Percentiles rank a stretch among this genome's conserved stretches.
Evolutionary conservation across 176 grass and related monocot genomes (phyloP).

Genomic region (Oropetium thomaeum): DNA sequence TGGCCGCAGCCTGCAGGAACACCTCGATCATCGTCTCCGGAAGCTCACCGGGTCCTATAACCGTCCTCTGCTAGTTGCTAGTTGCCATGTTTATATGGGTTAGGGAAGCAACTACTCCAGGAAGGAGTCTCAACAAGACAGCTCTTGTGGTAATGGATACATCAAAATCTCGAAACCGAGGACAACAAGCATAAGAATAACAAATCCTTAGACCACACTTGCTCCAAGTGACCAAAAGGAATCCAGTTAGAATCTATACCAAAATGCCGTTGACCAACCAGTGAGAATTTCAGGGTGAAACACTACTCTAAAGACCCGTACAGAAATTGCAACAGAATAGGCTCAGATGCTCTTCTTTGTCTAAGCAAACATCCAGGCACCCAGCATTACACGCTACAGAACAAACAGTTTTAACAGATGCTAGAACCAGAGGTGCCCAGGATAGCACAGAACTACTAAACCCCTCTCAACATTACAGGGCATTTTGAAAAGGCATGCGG

Average conservation of each 20-base stretch:
- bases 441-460: conserved; percentile 15
- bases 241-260: conserved; percentile 15
- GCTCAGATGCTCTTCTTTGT: neutral
- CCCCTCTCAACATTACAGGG: conserved; percentile 24
- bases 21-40: conserved; percentile 12
- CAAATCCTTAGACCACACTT: neutral
- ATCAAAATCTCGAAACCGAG: neutral
- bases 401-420: conserved; percentile 7
- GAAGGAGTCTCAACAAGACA: neutral
- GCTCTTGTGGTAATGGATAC: neutral
- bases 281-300: neutral
- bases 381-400: conserved; percentile 6
- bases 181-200: neutral
- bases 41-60: neutral
- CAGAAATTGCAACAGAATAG: conserved; percentile 19
- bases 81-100: neutral
- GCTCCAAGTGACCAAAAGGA: conserved; percentile 15
- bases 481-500: neutral
- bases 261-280: neutral
- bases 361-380: conserved; percentile 18
- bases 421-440: conserved; percentile 24
- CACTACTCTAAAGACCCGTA: conserved; percentile 2
- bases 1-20: neutral
- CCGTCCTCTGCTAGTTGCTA: neutral
- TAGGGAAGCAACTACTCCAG: too few relatives aligned